Percentiles rank a stretch among this genome's conserved stretches.
phyloP scores from a whole-genome alignment of 2,329 filamentous ascomycete species.

The Sclerotinia spermophila region DNA sequence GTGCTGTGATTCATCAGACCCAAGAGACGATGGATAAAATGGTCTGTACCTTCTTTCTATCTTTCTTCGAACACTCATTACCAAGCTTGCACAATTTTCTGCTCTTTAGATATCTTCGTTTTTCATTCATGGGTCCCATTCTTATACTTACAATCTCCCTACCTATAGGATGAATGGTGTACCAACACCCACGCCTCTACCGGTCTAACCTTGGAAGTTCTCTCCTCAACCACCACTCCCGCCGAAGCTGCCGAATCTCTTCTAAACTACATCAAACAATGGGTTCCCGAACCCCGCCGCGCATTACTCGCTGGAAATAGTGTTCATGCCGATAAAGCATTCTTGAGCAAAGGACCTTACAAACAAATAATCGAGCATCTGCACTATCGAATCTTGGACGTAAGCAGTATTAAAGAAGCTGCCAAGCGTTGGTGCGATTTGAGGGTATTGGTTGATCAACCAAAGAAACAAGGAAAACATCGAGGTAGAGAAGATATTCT shows the following conservation, averaged over 20 bases:
- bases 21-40: conserved; percentile 70
- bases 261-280: conserved; percentile 71
- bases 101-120: not conserved
- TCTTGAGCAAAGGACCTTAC: conserved; percentile 74
- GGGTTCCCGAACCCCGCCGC: conserved; percentile 61
- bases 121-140: not conserved
- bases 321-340: conserved; percentile 84
- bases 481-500: conserved; percentile 85
- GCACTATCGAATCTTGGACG: conserved; percentile 87
- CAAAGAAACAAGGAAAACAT: conserved; percentile 72
- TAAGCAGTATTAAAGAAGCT: conserved; percentile 90
- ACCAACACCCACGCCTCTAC: conserved; percentile 71
- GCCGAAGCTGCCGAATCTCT: conserved; percentile 66
- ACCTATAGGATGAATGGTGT: conserved; percentile 72
- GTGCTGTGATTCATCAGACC: conserved; percentile 72
- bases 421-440: conserved; percentile 72
- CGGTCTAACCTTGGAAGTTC: conserved; percentile 75
- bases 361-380: conserved; percentile 69
- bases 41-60: conserved; percentile 35
- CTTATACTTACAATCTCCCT: not conserved
- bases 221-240: conserved; percentile 68
- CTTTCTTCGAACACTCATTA: not conserved
- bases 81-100: not conserved
- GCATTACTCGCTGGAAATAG: conserved; percentile 87
- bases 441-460: conserved; percentile 58